These are phyloP conservation scores for Thalassiosira mediterranea DNA, from an alignment of 352 stramenopile species.

Conservation along the genomic window DNA sequence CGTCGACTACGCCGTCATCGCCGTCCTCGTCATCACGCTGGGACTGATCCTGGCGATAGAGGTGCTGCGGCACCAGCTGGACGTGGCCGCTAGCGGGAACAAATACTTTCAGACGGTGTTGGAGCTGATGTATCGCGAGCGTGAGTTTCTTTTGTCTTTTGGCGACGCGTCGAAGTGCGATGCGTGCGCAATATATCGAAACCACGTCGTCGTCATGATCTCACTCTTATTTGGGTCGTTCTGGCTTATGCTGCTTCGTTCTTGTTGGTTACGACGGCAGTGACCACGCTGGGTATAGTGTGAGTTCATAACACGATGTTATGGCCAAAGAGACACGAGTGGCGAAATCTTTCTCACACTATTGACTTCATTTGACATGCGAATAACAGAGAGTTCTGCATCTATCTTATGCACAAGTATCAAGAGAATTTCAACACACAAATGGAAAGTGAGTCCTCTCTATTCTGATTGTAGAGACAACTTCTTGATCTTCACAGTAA, in stretches of 20 bases:
- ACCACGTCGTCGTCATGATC: too few species aligned
- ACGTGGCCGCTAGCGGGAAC: constrained; percentile 60
- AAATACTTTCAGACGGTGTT: constrained; percentile 76
- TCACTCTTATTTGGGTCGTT: background rate
- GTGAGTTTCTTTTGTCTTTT: constrained; percentile 52
- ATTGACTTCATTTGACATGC: too few species aligned
- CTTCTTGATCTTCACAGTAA: constrained; percentile 13
- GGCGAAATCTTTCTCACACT: too few species aligned
- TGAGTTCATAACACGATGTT: constrained; percentile 16
- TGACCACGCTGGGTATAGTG: constrained; percentile 80
- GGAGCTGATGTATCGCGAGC: constrained; percentile 76
- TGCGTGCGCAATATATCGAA: too few species aligned
- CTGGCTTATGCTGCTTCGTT: constrained; percentile 1
- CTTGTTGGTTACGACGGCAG: constrained; percentile 25
- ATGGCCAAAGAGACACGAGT: too few species aligned
- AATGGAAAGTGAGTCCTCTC: constrained; percentile 46
- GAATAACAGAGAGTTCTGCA: constrained; percentile 61
- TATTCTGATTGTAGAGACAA: background rate
- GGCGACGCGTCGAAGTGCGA: too few species aligned
- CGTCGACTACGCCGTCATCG: constrained; percentile 43
- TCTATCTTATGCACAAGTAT: constrained; percentile 79
- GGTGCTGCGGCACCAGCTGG: constrained; percentile 66
- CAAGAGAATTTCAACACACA: constrained; percentile 57
- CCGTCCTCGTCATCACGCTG: constrained; percentile 71
- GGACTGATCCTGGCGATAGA: constrained; percentile 73